Evolutionary conservation across 176 grass and related monocot species (phyloP).

Genomic region (Eleusine coracana): DNA sequence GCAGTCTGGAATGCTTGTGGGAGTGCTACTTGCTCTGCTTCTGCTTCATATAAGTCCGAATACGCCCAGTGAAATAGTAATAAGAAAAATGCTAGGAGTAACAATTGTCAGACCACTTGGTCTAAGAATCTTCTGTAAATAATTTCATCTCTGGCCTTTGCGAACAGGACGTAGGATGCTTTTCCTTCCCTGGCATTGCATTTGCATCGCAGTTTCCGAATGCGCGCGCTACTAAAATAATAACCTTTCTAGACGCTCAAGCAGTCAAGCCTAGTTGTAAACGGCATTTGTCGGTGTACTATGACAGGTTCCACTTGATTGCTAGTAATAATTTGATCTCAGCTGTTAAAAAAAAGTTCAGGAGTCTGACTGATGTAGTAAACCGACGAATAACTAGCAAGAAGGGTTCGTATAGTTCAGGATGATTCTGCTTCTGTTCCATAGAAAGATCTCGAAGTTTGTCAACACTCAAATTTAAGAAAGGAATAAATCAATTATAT

Average conservation of each 20-base stretch:
- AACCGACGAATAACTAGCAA: background rate
- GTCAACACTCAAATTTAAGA: background rate
- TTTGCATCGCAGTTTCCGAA: conserved; percentile 22
- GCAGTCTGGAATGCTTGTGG: background rate
- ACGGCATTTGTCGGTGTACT: background rate
- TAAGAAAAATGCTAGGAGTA: background rate
- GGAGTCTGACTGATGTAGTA: no score
- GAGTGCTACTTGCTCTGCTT: background rate
- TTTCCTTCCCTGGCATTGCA: background rate
- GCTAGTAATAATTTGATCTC: background rate
- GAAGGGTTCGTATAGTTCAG: background rate
- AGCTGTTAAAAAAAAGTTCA: background rate
- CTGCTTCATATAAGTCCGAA: no score
- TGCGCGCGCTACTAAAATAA: background rate
- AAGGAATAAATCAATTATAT: background rate
- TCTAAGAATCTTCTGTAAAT: background rate
- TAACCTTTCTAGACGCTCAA: background rate
- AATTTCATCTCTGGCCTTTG: background rate
- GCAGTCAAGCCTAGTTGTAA: background rate
- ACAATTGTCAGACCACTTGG: background rate
- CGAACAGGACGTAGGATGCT: background rate
- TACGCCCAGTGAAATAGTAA: background rate
- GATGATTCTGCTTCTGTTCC: background rate
- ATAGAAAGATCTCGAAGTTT: background rate
- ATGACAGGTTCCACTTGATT: background rate